Conservation (phyloP, 441 rosid genomes). For the Mallotus japonicus region DNA sequence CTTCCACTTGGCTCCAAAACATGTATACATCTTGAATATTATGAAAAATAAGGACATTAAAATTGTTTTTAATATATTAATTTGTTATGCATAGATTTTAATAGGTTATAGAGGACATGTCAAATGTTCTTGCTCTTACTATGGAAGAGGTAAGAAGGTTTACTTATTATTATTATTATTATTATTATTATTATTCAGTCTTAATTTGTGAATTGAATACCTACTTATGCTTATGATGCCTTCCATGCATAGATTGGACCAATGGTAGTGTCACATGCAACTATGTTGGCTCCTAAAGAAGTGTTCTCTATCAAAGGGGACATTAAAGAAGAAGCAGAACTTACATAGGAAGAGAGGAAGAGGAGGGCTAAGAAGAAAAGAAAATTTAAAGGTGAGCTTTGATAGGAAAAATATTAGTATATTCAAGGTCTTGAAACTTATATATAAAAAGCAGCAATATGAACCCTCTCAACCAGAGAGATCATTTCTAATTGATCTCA, state of each 20-base stretch:
- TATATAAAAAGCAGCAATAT: no score
- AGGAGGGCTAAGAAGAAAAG: constrained; percentile 98
- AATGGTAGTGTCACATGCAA: constrained; percentile 89
- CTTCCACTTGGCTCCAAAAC: constrained; percentile 95
- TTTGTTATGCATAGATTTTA: constrained; percentile 22
- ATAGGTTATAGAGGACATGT: constrained; percentile 88
- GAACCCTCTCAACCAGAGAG: no score
- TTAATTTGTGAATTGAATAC: neutral
- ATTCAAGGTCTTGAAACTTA: no score
- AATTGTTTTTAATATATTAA: neutral
- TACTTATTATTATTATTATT: neutral
- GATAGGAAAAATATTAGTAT: neutral
- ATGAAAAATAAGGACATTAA: neutral
- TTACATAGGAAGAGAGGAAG: constrained; percentile 77
- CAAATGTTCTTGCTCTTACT: constrained; percentile 88
- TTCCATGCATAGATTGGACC: constrained; percentile 78
- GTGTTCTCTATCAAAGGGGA: constrained; percentile 78
- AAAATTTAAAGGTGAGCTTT: constrained; percentile 63
- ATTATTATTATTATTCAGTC: constrained; percentile 4
- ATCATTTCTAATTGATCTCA: no score
- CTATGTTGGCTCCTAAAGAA: constrained; percentile 98
- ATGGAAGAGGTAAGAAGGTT: constrained; percentile 80
- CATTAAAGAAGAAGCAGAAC: constrained; percentile 79
- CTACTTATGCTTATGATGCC: constrained; percentile 19
- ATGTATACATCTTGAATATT: constrained; percentile 51